Percentiles rank a stretch among this genome's conserved stretches.
Evolutionary conservation across 2,329 filamentous ascomycete species (phyloP).

Genomic region (Ascochyta pisi): DNA sequence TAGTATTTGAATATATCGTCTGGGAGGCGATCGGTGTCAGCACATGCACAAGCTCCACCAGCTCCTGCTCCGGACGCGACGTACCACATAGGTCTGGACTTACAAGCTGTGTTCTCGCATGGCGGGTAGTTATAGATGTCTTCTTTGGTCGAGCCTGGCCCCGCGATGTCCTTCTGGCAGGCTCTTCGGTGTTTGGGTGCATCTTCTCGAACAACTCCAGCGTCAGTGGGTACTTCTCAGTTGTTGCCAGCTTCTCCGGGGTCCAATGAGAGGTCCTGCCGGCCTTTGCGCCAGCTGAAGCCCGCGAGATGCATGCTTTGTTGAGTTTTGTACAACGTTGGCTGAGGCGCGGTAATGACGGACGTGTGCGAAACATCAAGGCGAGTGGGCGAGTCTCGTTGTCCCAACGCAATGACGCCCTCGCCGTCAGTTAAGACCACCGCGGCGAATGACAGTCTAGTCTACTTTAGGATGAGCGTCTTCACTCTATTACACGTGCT

Average conservation of each 20-base stretch:
- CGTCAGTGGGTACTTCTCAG: constrained; percentile 25
- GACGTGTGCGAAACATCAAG: constrained; percentile 30
- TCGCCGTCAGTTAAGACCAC: neutral
- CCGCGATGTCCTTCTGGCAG: neutral
- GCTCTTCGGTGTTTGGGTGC: constrained; percentile 12
- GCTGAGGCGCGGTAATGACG: constrained; percentile 13
- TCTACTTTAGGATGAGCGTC: neutral
- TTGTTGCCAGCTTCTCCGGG: constrained; percentile 22
- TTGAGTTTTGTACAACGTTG: neutral
- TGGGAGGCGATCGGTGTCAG: constrained; percentile 37
- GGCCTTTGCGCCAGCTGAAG: neutral
- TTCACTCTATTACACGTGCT: neutral
- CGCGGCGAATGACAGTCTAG: constrained; percentile 7
- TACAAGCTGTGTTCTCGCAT: constrained; percentile 47
- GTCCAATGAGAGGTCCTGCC: constrained; percentile 17
- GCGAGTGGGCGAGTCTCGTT: constrained; percentile 1
- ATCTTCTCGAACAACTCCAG: constrained; percentile 13
- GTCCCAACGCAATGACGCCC: neutral
- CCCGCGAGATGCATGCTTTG: neutral
- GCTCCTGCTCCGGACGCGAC: constrained; percentile 28
- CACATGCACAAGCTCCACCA: neutral
- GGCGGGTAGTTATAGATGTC: neutral
- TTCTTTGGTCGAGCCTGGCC: neutral
- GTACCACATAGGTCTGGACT: constrained; percentile 56
- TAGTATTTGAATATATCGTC: constrained; percentile 76